phyloP scores from a whole-genome alignment of 441 rosid species.

The Populus hybrid region DNA sequence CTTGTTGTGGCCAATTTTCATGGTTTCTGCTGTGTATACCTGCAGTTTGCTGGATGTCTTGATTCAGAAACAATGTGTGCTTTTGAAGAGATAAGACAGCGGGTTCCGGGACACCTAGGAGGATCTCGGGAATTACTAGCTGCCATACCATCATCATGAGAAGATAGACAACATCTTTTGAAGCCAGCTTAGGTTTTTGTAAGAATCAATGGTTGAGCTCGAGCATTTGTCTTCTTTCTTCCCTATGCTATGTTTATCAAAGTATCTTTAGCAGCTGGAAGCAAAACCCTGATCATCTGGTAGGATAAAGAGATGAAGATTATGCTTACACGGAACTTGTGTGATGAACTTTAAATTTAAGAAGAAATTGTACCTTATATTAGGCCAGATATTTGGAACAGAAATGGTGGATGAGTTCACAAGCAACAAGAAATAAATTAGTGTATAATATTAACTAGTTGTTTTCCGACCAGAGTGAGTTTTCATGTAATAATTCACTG shows the following conservation, averaged over 20 bases:
- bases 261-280: not conserved
- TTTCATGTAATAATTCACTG: too few relatives aligned
- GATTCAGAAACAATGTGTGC: conserved; percentile 89
- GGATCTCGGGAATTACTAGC: conserved; percentile 44
- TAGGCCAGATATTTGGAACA: not conserved
- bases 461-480: too few relatives aligned
- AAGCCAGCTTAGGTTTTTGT: not conserved
- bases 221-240: not conserved
- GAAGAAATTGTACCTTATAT: not conserved
- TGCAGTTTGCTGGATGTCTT: conserved; percentile 88
- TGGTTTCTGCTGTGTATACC: not conserved
- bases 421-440: too few relatives aligned
- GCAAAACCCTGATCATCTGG: not conserved
- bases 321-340: not conserved
- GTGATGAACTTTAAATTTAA: not conserved
- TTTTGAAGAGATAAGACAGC: conserved; percentile 77
- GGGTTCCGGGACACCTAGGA: conserved; percentile 50
- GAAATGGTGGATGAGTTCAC: too few relatives aligned
- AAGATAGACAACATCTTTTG: not conserved
- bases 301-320: not conserved
- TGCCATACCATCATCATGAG: conserved; percentile 49
- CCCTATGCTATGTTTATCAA: not conserved
- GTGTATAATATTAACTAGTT: too few relatives aligned
- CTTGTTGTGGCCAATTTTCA: not conserved
- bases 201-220: not conserved